Conservation (phyloP, 2,329 filamentous ascomycete genomes). For the Fusarium albidum region DNA sequence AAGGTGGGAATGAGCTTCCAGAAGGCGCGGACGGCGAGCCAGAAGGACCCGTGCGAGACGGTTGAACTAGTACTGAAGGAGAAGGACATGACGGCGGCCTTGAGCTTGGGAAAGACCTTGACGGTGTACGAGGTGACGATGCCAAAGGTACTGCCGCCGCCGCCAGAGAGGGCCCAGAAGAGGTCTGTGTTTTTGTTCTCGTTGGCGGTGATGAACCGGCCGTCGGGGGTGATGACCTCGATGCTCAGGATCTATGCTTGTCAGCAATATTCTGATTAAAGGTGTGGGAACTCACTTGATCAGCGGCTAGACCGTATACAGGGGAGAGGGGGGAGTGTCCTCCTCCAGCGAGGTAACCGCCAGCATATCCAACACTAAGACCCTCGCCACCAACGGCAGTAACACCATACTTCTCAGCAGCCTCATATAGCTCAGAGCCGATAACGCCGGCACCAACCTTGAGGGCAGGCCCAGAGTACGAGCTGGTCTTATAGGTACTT, state of each 20-base stretch:
- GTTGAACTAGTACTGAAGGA: conserved; percentile 25
- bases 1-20: conserved; percentile 25
- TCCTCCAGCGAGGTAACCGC: conserved; percentile 34
- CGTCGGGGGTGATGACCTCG: conserved; percentile 30
- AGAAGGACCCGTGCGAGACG: conserved; percentile 28
- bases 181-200: conserved; percentile 36
- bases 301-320: conserved; percentile 31
- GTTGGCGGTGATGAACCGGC: conserved; percentile 26
- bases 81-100: conserved; percentile 34
- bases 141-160: conserved; percentile 49
- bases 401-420: conserved; percentile 55
- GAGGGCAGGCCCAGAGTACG: conserved; percentile 57
- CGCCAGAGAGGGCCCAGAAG: conserved; percentile 51
- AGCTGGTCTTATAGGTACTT: conserved; percentile 23
- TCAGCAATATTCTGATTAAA: not conserved
- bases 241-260: conserved; percentile 24
- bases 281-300: conserved; percentile 20
- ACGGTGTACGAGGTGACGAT: conserved; percentile 45
- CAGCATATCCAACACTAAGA: conserved; percentile 35
- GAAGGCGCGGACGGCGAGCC: conserved; percentile 28
- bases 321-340: conserved; percentile 33
- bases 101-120: conserved; percentile 48
- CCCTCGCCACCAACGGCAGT: conserved; percentile 63
- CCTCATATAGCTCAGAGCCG: conserved; percentile 60
- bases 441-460: conserved; percentile 64